Conservation (phyloP, 2,329 filamentous ascomycete species). For the Exophiala spinifera region DNA sequence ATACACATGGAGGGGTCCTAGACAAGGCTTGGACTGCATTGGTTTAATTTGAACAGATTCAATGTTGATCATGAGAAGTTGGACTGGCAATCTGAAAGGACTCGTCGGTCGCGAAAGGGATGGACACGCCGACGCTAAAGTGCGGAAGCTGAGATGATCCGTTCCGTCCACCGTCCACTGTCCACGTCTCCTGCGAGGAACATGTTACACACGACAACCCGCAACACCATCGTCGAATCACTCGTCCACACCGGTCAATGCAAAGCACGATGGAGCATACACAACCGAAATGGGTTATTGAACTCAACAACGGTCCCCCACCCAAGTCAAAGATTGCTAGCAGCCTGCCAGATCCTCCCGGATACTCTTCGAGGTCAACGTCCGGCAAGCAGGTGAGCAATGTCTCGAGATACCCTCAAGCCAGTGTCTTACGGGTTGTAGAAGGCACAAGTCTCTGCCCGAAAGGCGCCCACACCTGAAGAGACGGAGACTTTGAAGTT, state of each 20-base stretch:
- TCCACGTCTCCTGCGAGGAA: too few relatives aligned
- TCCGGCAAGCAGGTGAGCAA: conserved; percentile 54
- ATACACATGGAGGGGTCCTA: too few relatives aligned
- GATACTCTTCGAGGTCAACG: conserved; percentile 60
- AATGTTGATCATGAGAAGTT: too few relatives aligned
- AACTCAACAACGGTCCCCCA: conserved; percentile 69
- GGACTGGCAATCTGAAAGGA: neutral
- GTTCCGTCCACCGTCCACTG: neutral
- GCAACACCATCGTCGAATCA: too few relatives aligned
- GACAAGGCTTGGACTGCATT: neutral
- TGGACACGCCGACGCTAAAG: neutral
- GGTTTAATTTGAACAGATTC: too few relatives aligned
- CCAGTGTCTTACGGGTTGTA: conserved; percentile 6
- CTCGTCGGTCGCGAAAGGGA: neutral
- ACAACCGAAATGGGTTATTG: conserved; percentile 76
- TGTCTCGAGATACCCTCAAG: neutral
- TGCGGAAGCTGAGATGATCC: conserved; percentile 3
- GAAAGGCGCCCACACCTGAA: conserved; percentile 42
- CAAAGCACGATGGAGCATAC: conserved; percentile 36
- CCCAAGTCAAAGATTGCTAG: conserved; percentile 61
- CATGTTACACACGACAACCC: too few relatives aligned
- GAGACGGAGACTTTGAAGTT: conserved; percentile 95
- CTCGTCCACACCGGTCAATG: neutral
- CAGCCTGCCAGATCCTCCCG: conserved; percentile 78
- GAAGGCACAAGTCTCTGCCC: conserved; percentile 32